These are phyloP conservation scores for Sonneratia alba DNA, from an alignment of 345 rosid genomes.

Conservation along the genomic window DNA sequence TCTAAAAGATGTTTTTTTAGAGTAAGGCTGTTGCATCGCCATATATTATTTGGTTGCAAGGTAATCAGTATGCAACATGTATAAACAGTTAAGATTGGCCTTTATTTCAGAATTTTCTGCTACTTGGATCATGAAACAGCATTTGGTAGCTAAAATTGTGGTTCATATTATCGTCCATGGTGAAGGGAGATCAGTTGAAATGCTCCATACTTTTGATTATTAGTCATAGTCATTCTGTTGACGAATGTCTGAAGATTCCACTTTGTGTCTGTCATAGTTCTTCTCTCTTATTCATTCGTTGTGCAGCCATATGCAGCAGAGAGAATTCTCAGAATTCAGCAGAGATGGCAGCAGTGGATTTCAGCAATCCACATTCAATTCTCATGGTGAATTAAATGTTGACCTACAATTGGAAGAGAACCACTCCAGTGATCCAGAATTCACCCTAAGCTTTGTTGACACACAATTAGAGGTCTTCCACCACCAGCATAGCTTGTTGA, in stretches of 20 bases:
- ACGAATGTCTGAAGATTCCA: slow-evolving; percentile 17
- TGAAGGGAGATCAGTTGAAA: not conserved
- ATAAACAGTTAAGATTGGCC: too few species aligned
- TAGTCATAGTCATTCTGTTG: not conserved
- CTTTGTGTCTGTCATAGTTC: slow-evolving; percentile 26
- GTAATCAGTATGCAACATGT: too few species aligned
- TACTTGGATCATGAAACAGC: not conserved
- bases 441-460: slow-evolving; percentile 50
- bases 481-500: slow-evolving; percentile 68
- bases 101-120: too few species aligned
- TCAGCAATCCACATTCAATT: slow-evolving; percentile 25
- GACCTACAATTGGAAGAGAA: slow-evolving; percentile 24
- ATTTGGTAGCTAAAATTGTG: not conserved
- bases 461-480: slow-evolving; percentile 75
- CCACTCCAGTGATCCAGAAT: slow-evolving; percentile 27
- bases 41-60: too few species aligned
- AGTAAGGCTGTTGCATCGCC: too few species aligned
- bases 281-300: slow-evolving; percentile 59
- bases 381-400: slow-evolving; percentile 24
- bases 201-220: not conserved
- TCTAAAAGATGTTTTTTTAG: too few species aligned
- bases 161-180: not conserved
- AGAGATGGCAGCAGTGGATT: slow-evolving; percentile 25
- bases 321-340: slow-evolving; percentile 36
- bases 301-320: slow-evolving; percentile 38